A percentile compares a stretch with the other conserved stretches of the same genome.
Conservation (phyloP, 805 yeast genomes). For the Saccharomycopsis capsularis region DNA sequence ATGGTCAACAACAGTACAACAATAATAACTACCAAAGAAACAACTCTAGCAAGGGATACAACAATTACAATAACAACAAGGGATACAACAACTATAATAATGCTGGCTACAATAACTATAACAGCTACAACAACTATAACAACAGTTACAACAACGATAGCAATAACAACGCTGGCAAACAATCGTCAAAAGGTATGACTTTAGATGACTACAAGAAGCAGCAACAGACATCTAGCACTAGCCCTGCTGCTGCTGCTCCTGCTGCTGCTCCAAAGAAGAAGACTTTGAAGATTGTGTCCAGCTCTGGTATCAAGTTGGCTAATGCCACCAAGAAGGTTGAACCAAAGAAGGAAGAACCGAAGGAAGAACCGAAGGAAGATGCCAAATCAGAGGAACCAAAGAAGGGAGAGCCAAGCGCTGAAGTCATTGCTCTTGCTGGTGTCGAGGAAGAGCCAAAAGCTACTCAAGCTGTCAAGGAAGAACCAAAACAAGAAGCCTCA, state of each 20-base stretch:
- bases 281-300: slow-evolving; percentile 58
- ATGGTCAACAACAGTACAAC: slow-evolving; percentile 11
- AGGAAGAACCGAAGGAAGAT: slow-evolving; percentile 24
- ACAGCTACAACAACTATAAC: slow-evolving; percentile 24
- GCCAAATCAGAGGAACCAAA: slow-evolving; percentile 23
- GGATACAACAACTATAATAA: slow-evolving; percentile 25
- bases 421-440: neutral
- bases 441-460: slow-evolving; percentile 18
- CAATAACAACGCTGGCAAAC: slow-evolving; percentile 23
- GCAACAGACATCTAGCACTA: slow-evolving; percentile 35
- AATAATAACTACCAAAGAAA: slow-evolving; percentile 17
- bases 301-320: slow-evolving; percentile 58
- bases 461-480: slow-evolving; percentile 21
- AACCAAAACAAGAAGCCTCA: slow-evolving; percentile 20
- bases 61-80: slow-evolving; percentile 26
- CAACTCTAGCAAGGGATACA: slow-evolving; percentile 4
- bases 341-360: slow-evolving; percentile 24
- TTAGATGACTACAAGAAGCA: slow-evolving; percentile 78
- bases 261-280: slow-evolving; percentile 51
- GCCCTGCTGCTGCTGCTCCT: slow-evolving; percentile 32
- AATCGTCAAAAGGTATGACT: slow-evolving; percentile 48
- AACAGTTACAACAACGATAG: slow-evolving; percentile 21
- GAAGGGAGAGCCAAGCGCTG: slow-evolving; percentile 26
- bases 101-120: slow-evolving; percentile 23
- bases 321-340: slow-evolving; percentile 38